Evolutionary conservation across 371 early-diverging fungal species (phyloP).

Genomic region (Apophysomyces variabilis): DNA sequence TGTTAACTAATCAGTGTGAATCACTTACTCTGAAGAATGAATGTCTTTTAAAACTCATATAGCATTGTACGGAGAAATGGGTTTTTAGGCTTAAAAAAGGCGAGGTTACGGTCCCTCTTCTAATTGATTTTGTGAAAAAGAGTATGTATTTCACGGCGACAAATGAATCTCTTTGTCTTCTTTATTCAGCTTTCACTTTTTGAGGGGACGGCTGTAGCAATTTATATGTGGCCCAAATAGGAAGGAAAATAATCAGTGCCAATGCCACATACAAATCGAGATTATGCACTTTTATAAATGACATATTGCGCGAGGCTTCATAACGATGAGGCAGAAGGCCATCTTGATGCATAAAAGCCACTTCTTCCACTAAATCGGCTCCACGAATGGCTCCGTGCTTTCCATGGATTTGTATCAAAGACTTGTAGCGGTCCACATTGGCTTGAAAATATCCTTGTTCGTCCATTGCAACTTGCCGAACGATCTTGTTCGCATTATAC

Average conservation of each 20-base stretch:
- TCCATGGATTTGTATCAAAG: slow-evolving; percentile 27
- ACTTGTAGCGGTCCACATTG: slow-evolving; percentile 16
- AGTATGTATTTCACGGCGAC: no score
- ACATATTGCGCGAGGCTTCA: slow-evolving; percentile 27
- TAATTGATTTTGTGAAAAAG: no score
- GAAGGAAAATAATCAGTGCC: not conserved
- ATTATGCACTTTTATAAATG: slow-evolving; percentile 30
- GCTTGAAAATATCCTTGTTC: slow-evolving; percentile 9
- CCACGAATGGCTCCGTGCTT: slow-evolving; percentile 18
- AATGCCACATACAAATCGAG: slow-evolving; percentile 20
- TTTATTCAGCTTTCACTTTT: no score
- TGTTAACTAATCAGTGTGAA: no score
- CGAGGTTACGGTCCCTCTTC: no score
- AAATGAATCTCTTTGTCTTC: no score
- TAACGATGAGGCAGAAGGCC: slow-evolving; percentile 18
- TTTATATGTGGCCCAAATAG: not conserved
- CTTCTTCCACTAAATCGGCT: slow-evolving; percentile 36
- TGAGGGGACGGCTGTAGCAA: no score
- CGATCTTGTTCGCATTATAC: not conserved
- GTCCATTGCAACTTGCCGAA: slow-evolving; percentile 11
- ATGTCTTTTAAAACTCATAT: no score
- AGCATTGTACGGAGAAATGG: no score
- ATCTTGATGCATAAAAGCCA: slow-evolving; percentile 16
- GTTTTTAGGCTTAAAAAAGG: no score
- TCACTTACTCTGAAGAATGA: no score